These are phyloP conservation scores for Dryas octopetala DNA, from an alignment of 306 rosid genomes.

Conservation along the genomic window DNA sequence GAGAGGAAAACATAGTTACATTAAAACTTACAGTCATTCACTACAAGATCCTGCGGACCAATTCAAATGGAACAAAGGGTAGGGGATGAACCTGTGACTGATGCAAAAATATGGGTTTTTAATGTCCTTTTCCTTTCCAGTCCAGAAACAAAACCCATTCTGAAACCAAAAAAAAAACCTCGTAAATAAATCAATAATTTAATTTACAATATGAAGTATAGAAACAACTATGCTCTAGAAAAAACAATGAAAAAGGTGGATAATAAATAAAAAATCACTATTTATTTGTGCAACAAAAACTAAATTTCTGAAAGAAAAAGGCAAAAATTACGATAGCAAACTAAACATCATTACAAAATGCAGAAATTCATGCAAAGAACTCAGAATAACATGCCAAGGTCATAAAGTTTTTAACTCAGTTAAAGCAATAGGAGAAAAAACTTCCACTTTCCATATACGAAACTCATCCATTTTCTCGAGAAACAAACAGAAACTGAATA, in stretches of 20 bases:
- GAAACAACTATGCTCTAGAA: not conserved
- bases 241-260: not conserved
- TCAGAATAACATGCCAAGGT: not conserved
- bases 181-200: not conserved
- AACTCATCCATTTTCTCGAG: not conserved
- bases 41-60: not conserved
- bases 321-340: not conserved
- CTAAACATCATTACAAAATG: not conserved
- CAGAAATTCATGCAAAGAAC: not conserved
- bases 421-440: not conserved
- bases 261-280: not conserved
- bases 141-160: conserved; percentile 21
- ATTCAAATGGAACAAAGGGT: not conserved
- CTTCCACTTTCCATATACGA: not conserved
- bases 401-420: not conserved
- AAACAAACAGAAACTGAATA: not conserved
- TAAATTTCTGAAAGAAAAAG: not conserved
- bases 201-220: not conserved
- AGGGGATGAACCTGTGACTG: conserved; percentile 34
- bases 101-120: conserved; percentile 18
- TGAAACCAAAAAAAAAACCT: conserved; percentile 3
- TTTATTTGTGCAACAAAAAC: not conserved
- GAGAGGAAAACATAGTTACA: conserved; percentile 6
- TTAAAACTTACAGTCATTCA: not conserved
- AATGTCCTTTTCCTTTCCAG: conserved; percentile 15